Conservation (phyloP, 176 grass and related monocot genomes). For the Dendrocalamus sinicus region DNA sequence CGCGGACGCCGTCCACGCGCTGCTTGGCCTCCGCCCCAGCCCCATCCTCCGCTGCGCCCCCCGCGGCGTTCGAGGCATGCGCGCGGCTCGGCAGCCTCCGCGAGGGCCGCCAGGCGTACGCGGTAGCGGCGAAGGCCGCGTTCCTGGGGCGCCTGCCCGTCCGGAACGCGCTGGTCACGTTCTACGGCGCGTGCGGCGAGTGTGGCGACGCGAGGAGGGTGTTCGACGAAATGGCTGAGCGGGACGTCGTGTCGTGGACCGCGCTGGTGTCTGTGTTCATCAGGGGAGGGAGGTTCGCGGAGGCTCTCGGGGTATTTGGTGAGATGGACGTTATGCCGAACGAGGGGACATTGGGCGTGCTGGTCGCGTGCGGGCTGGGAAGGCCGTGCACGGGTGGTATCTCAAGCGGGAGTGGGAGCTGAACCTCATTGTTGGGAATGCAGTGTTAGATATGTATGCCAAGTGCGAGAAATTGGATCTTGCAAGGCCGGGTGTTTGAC, state of each 20-base stretch:
- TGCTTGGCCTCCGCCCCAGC: constrained; percentile 35
- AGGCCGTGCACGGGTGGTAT: constrained; percentile 39
- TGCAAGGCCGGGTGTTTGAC: constrained; percentile 41
- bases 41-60: constrained; percentile 6
- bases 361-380: constrained; percentile 41
- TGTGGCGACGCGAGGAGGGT: constrained; percentile 30
- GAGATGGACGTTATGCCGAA: constrained; percentile 44
- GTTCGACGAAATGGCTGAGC: constrained; percentile 61
- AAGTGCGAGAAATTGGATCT: constrained; percentile 54
- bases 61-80: constrained; percentile 50
- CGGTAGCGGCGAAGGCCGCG: constrained; percentile 29
- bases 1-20: neutral
- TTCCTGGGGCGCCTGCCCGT: constrained; percentile 43
- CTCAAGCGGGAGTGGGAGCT: constrained; percentile 37
- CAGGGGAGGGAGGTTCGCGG: constrained; percentile 29
- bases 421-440: constrained; percentile 46
- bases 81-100: constrained; percentile 30
- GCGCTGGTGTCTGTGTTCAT: constrained; percentile 40
- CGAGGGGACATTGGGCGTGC: constrained; percentile 33
- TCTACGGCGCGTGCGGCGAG: constrained; percentile 37
- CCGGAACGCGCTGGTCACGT: constrained; percentile 51
- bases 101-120: constrained; percentile 45
- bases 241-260: constrained; percentile 59
- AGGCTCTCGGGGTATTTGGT: constrained; percentile 35
- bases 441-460: constrained; percentile 54